Evolutionary conservation across 2,329 filamentous ascomycete genomes (phyloP).

Genomic region (Pseudocercospora crystallina): DNA sequence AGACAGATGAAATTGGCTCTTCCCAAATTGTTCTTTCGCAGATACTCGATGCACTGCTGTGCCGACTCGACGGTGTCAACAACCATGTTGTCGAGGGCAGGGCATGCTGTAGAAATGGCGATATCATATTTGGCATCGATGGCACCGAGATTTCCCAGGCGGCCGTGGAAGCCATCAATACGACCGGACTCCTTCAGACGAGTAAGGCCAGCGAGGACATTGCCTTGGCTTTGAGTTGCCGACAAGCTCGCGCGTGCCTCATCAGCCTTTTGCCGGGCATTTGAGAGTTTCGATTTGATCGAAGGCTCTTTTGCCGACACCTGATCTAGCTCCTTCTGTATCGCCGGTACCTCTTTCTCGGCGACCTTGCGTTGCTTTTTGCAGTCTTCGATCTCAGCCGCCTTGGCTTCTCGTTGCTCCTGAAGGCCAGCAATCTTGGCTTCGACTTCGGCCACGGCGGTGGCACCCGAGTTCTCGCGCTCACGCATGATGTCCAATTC

Average conservation of each 20-base stretch:
- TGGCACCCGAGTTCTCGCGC: slow-evolving; percentile 81
- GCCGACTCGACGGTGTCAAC: slow-evolving; percentile 94
- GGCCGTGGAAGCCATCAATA: slow-evolving; percentile 94
- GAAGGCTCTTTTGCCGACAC: slow-evolving; percentile 76
- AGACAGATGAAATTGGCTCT: slow-evolving; percentile 96
- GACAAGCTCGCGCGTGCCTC: slow-evolving; percentile 89
- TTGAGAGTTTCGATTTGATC: slow-evolving; percentile 80
- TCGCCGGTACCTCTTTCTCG: slow-evolving; percentile 70
- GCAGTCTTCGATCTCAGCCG: slow-evolving; percentile 71
- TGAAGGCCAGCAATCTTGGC: slow-evolving; percentile 74
- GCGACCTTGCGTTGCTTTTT: slow-evolving; percentile 70
- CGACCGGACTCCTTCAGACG: slow-evolving; percentile 92
- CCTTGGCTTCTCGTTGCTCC: slow-evolving; percentile 68
- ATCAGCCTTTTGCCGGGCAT: slow-evolving; percentile 89
- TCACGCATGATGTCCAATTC: slow-evolving; percentile 90
- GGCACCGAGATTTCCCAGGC: slow-evolving; percentile 87
- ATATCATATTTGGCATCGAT: slow-evolving; percentile 95
- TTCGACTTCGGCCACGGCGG: slow-evolving; percentile 79
- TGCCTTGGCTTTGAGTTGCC: slow-evolving; percentile 82
- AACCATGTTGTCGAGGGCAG: slow-evolving; percentile 89
- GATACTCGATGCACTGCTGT: slow-evolving; percentile 96
- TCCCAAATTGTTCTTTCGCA: slow-evolving; percentile 95
- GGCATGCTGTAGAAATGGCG: slow-evolving; percentile 96
- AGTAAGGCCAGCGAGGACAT: slow-evolving; percentile 84
- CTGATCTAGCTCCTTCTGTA: slow-evolving; percentile 70